Evolutionary conservation across 208 protist genomes (phyloP).

Genomic region (Trypanosomatidae sp.): DNA sequence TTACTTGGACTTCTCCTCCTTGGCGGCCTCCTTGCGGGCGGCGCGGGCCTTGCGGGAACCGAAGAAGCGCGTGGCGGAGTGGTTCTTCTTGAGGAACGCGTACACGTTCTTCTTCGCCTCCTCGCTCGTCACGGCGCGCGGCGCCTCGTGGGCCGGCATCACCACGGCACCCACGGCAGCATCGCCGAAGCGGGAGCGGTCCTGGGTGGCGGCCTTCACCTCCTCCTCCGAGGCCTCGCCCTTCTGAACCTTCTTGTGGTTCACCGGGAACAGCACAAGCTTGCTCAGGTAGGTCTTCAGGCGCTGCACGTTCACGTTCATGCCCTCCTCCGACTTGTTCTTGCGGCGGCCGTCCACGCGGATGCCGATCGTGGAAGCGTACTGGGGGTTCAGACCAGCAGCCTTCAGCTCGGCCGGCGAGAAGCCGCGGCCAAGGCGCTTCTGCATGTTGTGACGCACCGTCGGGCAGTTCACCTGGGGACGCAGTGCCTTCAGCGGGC

Average conservation of each 20-base stretch:
- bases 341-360: conserved; percentile 95
- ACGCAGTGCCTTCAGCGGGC: conserved; percentile 93
- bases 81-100: conserved; percentile 91
- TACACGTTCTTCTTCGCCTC: conserved; percentile 90
- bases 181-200: conserved; percentile 70
- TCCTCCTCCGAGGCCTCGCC: conserved; percentile 76
- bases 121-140: conserved; percentile 86
- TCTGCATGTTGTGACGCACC: conserved; percentile 96
- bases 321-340: conserved; percentile 94
- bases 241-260: conserved; percentile 84
- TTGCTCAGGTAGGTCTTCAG: conserved; percentile 97
- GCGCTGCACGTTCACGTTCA: conserved; percentile 95
- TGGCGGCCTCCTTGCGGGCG: conserved; percentile 73
- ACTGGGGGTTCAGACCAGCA: conserved; percentile 74
- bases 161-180: conserved; percentile 69
- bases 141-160: conserved; percentile 49
- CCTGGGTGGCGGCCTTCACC: conserved; percentile 70
- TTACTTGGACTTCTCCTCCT: conserved; percentile 77
- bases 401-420: conserved; percentile 96
- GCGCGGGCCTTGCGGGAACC: conserved; percentile 85
- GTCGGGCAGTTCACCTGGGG: conserved; percentile 96
- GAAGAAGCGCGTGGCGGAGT: conserved; percentile 91
- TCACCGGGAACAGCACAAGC: conserved; percentile 94
- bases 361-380: conserved; percentile 96
- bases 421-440: conserved; percentile 96